These are phyloP conservation scores for Hippophae rhamnoides DNA, from an alignment of 306 rosid genomes.

Conservation along the genomic window DNA sequence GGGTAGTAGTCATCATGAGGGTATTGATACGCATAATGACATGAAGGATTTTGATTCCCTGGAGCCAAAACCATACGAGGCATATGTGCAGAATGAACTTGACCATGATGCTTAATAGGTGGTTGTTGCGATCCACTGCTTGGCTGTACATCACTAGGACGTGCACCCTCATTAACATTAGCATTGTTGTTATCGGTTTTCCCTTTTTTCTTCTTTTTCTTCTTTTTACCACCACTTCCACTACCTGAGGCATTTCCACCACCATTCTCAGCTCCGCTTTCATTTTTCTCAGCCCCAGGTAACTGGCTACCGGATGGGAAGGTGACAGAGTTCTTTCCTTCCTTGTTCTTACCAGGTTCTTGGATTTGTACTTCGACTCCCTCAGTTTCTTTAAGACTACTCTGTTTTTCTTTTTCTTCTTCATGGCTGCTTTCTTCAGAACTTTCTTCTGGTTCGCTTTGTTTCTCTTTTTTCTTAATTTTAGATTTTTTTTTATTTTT, in stretches of 20 bases:
- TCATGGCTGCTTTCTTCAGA: slow-evolving; percentile 34
- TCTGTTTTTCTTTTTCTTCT: slow-evolving; percentile 28
- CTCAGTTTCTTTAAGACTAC: slow-evolving; percentile 12
- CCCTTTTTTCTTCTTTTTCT: slow-evolving; percentile 39
- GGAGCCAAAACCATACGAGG: slow-evolving; percentile 11
- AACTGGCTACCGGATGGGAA: slow-evolving; percentile 28
- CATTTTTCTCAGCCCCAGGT: slow-evolving; percentile 24
- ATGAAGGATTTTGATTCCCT: slow-evolving; percentile 36
- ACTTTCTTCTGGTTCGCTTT: slow-evolving; percentile 25
- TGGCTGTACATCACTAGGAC: slow-evolving; percentile 10
- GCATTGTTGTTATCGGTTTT: slow-evolving; percentile 11
- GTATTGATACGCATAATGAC: slow-evolving; percentile 25
- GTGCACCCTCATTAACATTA: slow-evolving; percentile 21
- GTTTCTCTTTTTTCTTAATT: slow-evolving; percentile 32
- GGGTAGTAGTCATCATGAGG: slow-evolving; percentile 14
- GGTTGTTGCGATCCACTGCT: slow-evolving; percentile 22
- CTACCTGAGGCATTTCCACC: slow-evolving; percentile 4
- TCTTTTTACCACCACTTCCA: slow-evolving; percentile 33
- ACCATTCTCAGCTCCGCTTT: slow-evolving; percentile 15
- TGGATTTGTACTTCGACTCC: slow-evolving; percentile 26
- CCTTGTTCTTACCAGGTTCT: slow-evolving; percentile 20
- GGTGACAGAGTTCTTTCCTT: slow-evolving; percentile 24
- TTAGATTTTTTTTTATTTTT: slow-evolving; percentile 31
- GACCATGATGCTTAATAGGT: neutral
- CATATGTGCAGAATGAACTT: slow-evolving; percentile 12